Percentiles rank a stretch among this genome's conserved stretches.
These are phyloP conservation scores for Paramyrothecium roridum DNA, from an alignment of 2,329 filamentous ascomycete genomes.

Conservation along the genomic window DNA sequence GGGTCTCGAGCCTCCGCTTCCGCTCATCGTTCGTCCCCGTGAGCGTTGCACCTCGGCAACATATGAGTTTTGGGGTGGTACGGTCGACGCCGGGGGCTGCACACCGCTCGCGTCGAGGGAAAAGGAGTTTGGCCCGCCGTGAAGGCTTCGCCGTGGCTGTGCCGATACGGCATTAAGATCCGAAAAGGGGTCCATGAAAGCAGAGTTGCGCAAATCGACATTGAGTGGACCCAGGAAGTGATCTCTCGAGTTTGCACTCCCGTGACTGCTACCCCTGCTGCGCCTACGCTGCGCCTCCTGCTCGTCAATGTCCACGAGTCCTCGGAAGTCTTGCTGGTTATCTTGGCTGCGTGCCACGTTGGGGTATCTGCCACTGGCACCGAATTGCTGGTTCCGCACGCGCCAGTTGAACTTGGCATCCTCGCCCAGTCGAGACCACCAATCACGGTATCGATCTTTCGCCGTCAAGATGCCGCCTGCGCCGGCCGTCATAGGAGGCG, in stretches of 20 bases:
- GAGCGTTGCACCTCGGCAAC: conserved; percentile 45
- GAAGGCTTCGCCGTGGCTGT: conserved; percentile 22
- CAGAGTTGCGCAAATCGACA: conserved; percentile 28
- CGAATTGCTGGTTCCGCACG: conserved; percentile 14
- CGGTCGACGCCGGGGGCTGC: conserved; percentile 14
- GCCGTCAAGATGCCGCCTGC: conserved; percentile 17
- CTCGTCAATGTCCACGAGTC: neutral
- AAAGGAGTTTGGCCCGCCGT: conserved; percentile 28
- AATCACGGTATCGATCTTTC: conserved; percentile 38
- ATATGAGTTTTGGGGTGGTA: conserved; percentile 37
- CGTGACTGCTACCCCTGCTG: neutral
- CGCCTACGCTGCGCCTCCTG: neutral
- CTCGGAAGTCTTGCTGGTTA: neutral
- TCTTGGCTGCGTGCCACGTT: neutral
- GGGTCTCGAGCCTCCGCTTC: conserved; percentile 19
- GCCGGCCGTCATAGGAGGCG: neutral
- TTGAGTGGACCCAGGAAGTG: conserved; percentile 37
- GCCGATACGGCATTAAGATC: conserved; percentile 41
- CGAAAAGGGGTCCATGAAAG: conserved; percentile 40
- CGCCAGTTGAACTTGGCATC: conserved; percentile 36
- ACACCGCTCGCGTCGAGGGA: conserved; percentile 43
- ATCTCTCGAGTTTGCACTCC: conserved; percentile 13
- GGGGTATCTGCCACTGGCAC: neutral
- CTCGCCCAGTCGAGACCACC: conserved; percentile 41
- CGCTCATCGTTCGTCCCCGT: conserved; percentile 41